A percentile compares a stretch with the other conserved stretches of the same genome.
These are phyloP conservation scores for Rheum nobile DNA, from an alignment of 148 eudicot genomes.

Conservation along the genomic window DNA sequence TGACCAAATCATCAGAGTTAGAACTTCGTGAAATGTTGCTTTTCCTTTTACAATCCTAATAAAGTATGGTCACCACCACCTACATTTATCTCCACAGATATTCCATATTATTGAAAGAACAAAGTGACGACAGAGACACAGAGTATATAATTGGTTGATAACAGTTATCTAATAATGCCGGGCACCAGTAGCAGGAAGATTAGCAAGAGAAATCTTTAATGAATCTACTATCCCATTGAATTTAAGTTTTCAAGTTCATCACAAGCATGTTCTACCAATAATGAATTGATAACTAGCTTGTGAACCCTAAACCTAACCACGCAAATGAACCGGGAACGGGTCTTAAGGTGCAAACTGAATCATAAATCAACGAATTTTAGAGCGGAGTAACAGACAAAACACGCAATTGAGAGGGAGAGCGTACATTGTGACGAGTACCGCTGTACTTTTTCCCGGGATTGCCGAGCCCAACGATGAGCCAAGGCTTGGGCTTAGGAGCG, in stretches of 20 bases:
- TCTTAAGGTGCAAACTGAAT: neutral
- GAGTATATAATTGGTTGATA: too few relatives aligned
- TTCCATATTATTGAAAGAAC: too few relatives aligned
- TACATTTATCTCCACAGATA: too few relatives aligned
- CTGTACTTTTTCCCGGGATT: slow-evolving; percentile 45
- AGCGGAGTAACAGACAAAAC: neutral
- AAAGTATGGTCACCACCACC: neutral
- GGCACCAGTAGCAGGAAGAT: neutral
- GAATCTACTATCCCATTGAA: neutral
- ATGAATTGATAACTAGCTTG: neutral
- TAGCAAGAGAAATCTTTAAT: neutral
- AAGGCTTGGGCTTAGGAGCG: slow-evolving; percentile 31
- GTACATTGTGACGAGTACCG: slow-evolving; percentile 53
- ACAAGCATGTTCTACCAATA: neutral
- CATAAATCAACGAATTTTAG: neutral
- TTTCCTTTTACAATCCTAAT: neutral
- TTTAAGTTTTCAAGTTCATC: neutral
- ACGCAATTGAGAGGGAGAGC: neutral
- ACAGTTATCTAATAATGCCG: too few relatives aligned
- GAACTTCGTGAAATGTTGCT: neutral
- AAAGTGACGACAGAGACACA: too few relatives aligned
- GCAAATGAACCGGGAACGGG: neutral
- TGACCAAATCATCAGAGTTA: neutral
- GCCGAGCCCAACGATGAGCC: slow-evolving; percentile 57
- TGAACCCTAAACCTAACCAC: neutral